Base-by-base conservation (phyloP, 2,329 filamentous ascomycete genomes). In the Cladosporium sp. region DNA sequence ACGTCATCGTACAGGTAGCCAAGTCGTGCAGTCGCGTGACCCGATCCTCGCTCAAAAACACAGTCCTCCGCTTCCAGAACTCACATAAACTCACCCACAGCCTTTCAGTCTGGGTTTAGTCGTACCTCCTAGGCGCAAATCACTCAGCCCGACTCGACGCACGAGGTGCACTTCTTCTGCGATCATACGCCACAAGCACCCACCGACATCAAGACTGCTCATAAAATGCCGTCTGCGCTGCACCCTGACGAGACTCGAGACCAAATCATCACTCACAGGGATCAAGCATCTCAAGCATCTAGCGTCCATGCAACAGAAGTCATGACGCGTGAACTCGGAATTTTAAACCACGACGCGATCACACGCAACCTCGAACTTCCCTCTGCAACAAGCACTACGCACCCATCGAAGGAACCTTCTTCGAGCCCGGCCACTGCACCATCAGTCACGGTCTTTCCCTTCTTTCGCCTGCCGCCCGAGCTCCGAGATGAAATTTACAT, bases 401-500 rank as follows among this genome's bases (percentile, higher is more conserved):
- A 10, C 6, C 28, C 49, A 8, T 32, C 28, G 5, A 34, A 14
- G 10, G 30, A n/a, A 4, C 7, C 18, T 5, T 10, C 15, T n/a
- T 30, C 28, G 28, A 18, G 1, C 28, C 4, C 2, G 14, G 4
- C 28, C 4, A 14, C 52, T 26, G 36, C 58, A 21, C 2, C 32
- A 21, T n/a, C 59, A 15, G 32, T 15, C 69, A 55, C 7, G 24
- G 21, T 18, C 26, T 55, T 64, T n/a, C 69, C 51, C 15, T 55
- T 74, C 14, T 67, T 73, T 21, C 47, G 47, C 11, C 67, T 73
- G 1, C 72, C 72, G 5, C 65, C 65, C 12, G 72, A 74, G 54
- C 66, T 74, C 2, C 68, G 71, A n/a, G 69, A 72, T 28, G 52
- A 70, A 32, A 71, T 74, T 55, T 44, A 58, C 41, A 32, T 32